Percentiles rank a stretch among this genome's conserved stretches.
Conservation (phyloP, 371 early-diverging fungal genomes). For the Actinomortierella wolfii region DNA sequence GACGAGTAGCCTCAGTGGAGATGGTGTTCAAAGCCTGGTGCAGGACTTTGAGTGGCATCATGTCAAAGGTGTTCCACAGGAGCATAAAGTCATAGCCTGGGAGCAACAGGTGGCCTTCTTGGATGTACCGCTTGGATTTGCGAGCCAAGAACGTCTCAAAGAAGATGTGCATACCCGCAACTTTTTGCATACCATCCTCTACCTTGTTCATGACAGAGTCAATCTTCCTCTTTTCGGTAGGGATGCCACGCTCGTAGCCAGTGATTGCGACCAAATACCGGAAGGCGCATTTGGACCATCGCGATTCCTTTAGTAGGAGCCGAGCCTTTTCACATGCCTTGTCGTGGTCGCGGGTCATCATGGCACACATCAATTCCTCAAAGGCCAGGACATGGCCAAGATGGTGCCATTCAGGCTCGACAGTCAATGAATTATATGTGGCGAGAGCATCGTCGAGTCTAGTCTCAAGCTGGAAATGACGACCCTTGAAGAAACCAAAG, state of each 20-base stretch:
- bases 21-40: slow-evolving; percentile 22
- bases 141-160: slow-evolving; percentile 46
- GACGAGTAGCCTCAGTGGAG: slow-evolving; percentile 27
- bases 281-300: slow-evolving; percentile 43
- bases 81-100: slow-evolving; percentile 43
- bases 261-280: slow-evolving; percentile 41
- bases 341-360: slow-evolving; percentile 37
- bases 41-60: slow-evolving; percentile 42
- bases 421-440: slow-evolving; percentile 24
- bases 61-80: slow-evolving; percentile 44
- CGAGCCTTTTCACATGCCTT: slow-evolving; percentile 37
- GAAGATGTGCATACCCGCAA: slow-evolving; percentile 42
- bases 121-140: slow-evolving; percentile 32
- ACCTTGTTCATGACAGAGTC: slow-evolving; percentile 33
- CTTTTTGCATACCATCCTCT: slow-evolving; percentile 37
- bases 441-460: slow-evolving; percentile 31
- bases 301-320: slow-evolving; percentile 34
- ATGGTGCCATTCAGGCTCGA: slow-evolving; percentile 28
- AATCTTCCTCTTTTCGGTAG: slow-evolving; percentile 37
- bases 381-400: slow-evolving; percentile 36
- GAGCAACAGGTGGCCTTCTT: slow-evolving; percentile 38
- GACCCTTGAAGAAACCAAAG: slow-evolving; percentile 42
- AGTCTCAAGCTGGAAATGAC: slow-evolving; percentile 38
- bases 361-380: slow-evolving; percentile 40
- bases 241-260: slow-evolving; percentile 35